phyloP scores from a whole-genome alignment of 805 yeast species.

The Teunomyces tritomae region DNA sequence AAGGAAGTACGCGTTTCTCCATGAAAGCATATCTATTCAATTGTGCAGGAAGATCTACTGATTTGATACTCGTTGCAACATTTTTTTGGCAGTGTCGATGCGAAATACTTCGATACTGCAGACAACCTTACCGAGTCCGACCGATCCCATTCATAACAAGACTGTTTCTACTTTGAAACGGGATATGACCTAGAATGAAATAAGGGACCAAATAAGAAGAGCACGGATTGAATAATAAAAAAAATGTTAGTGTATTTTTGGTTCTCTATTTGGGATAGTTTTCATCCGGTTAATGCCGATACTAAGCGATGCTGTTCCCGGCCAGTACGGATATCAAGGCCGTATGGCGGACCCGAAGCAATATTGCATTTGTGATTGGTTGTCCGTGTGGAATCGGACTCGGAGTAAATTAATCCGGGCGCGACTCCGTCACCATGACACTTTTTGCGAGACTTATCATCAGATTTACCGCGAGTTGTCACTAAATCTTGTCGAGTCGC shows the following conservation, averaged over 20 bases:
- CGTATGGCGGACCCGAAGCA: constrained; percentile 1
- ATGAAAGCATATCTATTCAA: constrained; percentile 12
- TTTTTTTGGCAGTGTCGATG: not conserved
- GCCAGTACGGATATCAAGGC: not conserved
- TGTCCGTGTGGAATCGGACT: not conserved
- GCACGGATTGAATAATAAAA: too few relatives aligned
- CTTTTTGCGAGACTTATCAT: not conserved
- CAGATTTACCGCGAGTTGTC: not conserved
- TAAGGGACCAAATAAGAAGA: too few relatives aligned
- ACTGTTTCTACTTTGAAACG: too few relatives aligned
- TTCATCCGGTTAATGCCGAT: not conserved
- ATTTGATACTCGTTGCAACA: not conserved
- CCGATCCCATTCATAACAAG: too few relatives aligned
- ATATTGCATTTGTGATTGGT: not conserved
- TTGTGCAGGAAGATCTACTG: constrained; percentile 3
- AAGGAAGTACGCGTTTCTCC: constrained; percentile 49
- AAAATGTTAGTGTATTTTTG: too few relatives aligned
- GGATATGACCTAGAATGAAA: too few relatives aligned
- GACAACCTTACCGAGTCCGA: not conserved
- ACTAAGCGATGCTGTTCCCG: not conserved
- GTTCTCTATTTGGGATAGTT: not conserved
- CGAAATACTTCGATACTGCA: not conserved
- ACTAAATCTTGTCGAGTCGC: constrained; percentile 5
- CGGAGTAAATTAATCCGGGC: not conserved
- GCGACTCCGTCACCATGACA: not conserved